Evolutionary conservation across 768 basidiomycete species (phyloP), one percentile per base, ranked within the genome.

Genomic region (Termitomyces sp.): DNA sequence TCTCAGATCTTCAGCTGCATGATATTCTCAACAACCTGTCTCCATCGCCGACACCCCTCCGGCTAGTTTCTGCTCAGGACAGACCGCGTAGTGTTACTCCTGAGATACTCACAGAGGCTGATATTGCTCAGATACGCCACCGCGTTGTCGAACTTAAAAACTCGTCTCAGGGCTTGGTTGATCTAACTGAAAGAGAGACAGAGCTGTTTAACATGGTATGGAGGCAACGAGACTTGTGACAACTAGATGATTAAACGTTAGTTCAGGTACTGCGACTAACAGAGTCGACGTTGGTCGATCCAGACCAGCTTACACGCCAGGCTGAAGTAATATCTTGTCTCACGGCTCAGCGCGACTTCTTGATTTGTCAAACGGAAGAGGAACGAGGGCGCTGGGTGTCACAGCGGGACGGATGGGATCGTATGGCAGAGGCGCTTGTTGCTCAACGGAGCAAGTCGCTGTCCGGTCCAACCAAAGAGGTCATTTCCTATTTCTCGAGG

Each of bases 371-470:
- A 42, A 72, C 77, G 7, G 78, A 83, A 44, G 84, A 88, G 55
- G 83, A 89, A 57, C 77, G 79, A n/a, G 73, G 75, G 7, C 76
- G 81, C 39, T 88, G 85, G 85, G 72, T 81, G 34, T 77, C 81
- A 1, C 88, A 91, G 68, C 78, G 79, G 64, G 81, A 82, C 16
- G 75, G 79, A 2, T 91, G 88, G 86, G 79, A 77, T 5, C 75
- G 89, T 57, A 83, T 80, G 63, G 82, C 87, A 1, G 88, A 91
- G 62, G 87, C 86, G 8, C 74, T 91, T 37, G 75, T 88, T 57
- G 67, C 75, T 2, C 81, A 81, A 47, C 74, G 78, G 47, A 76
- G 75, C 58, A 80, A 71, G 45, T 69, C 73, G n/a, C 66, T 68
- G 6, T 68, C 64, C 16, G 45, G 55, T 33, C 61, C 65, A 15